phyloP scores from a whole-genome alignment of 1,284 basidiomycete genomes.

The Ceratobasidium sp. region DNA sequence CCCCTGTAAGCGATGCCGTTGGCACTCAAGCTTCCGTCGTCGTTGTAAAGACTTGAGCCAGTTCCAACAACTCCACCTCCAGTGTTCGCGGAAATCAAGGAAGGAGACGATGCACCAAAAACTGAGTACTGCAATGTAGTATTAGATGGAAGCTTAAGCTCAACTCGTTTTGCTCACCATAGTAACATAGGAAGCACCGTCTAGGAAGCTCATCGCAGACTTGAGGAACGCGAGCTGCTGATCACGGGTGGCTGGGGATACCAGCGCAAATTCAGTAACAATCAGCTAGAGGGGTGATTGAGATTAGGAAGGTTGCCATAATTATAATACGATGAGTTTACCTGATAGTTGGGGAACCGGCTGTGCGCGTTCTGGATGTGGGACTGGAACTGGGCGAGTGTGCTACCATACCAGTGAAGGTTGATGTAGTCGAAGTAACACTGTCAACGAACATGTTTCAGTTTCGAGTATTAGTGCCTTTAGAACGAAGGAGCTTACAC shows the following conservation, averaged over 20 bases:
- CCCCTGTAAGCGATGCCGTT: constrained; percentile 32
- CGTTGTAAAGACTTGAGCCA: constrained; percentile 22
- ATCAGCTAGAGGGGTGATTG: constrained; percentile 3
- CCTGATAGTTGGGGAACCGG: constrained; percentile 27
- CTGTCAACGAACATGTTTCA: no score
- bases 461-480: no score
- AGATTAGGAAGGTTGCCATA: neutral
- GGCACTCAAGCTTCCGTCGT: constrained; percentile 26
- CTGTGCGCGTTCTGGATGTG: constrained; percentile 4
- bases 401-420: constrained; percentile 30
- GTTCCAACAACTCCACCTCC: constrained; percentile 36
- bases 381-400: constrained; percentile 17
- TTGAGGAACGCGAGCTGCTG: constrained; percentile 23
- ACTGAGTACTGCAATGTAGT: neutral
- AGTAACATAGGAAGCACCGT: constrained; percentile 15
- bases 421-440: constrained; percentile 42
- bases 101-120: constrained; percentile 21
- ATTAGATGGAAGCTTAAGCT: no score
- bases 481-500: no score
- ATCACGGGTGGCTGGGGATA: constrained; percentile 5
- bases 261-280: constrained; percentile 19
- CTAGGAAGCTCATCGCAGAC: constrained; percentile 6
- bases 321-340: neutral
- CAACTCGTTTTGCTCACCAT: constrained; percentile 4
- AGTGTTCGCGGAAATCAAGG: constrained; percentile 6